phyloP scores from a whole-genome alignment of 2,329 filamentous ascomycete species.

The Aspergillus proliferans region DNA sequence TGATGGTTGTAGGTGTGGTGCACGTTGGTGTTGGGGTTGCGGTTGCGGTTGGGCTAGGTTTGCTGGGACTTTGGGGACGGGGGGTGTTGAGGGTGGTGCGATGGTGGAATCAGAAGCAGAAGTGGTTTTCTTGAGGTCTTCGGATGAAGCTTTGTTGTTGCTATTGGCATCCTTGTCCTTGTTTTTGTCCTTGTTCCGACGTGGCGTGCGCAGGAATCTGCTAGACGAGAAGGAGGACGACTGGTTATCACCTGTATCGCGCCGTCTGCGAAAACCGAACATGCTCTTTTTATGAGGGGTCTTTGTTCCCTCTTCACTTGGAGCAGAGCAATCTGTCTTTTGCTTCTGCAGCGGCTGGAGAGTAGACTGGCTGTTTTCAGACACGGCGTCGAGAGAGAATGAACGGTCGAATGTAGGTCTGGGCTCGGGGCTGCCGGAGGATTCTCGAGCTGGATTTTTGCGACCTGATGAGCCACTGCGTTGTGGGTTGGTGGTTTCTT shows the following conservation, averaged over 20 bases:
- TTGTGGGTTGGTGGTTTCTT: neutral
- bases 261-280: conserved; percentile 13
- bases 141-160: neutral
- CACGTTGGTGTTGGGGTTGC: neutral
- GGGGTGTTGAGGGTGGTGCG: conserved; percentile 3
- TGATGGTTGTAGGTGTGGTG: neutral
- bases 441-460: conserved; percentile 2
- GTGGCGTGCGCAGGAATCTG: conserved; percentile 7
- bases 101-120: neutral
- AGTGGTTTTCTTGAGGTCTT: neutral
- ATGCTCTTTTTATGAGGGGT: conserved; percentile 10
- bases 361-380: conserved; percentile 3
- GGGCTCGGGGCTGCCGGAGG: conserved; percentile 5
- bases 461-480: neutral
- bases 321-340: neutral
- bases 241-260: conserved; percentile 5
- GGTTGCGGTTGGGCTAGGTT: neutral
- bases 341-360: neutral
- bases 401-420: neutral
- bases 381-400: conserved; percentile 4
- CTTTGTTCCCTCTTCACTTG: neutral
- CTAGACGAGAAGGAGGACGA: neutral
- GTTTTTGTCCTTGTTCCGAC: conserved; percentile 1
- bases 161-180: no score
- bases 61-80: neutral